phyloP scores from a whole-genome alignment of 306 rosid genomes.

The Cucurbita pepo region DNA sequence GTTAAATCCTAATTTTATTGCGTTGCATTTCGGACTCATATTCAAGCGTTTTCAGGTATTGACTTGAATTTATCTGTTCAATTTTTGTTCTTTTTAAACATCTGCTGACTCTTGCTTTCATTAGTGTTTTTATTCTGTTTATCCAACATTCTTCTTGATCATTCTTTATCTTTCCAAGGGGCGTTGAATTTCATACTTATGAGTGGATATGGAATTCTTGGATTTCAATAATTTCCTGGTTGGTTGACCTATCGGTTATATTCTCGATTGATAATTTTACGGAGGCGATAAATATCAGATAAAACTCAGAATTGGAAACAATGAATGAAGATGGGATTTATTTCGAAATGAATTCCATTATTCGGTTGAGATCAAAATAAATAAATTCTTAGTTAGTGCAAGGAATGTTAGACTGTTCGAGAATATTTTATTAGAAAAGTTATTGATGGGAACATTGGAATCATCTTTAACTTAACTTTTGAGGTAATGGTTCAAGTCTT shows the following conservation, averaged over 20 bases:
- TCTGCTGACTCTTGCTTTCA: background rate
- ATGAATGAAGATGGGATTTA: background rate
- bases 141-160: background rate
- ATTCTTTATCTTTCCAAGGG: background rate
- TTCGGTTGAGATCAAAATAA: background rate
- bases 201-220: background rate
- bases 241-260: background rate
- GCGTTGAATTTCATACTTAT: background rate
- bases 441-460: background rate
- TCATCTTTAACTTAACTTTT: background rate
- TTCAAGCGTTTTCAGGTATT: slow-evolving; percentile 59
- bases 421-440: background rate
- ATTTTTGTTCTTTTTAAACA: background rate
- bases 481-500: background rate
- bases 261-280: background rate
- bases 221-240: background rate
- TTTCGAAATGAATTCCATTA: background rate
- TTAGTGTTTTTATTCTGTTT: background rate
- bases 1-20: slow-evolving; percentile 9
- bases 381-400: background rate
- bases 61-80: background rate
- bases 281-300: background rate
- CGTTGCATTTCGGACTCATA: slow-evolving; percentile 20
- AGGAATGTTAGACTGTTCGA: background rate
- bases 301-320: background rate